phyloP scores from a whole-genome alignment of 164 flowering plant genomes.

The Sedum album region DNA sequence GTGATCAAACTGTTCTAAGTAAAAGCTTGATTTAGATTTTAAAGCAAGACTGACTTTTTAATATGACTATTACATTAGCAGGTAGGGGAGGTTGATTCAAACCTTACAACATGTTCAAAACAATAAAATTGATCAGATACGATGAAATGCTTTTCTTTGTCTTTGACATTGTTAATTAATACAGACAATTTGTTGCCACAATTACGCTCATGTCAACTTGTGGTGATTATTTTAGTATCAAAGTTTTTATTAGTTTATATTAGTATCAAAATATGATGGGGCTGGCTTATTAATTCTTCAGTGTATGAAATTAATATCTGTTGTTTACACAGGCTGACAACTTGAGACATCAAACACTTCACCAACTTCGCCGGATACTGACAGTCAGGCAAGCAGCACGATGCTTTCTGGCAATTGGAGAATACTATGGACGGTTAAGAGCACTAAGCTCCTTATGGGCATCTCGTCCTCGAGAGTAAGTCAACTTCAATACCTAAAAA shows the following conservation, averaged over 20 bases:
- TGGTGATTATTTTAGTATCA: neutral
- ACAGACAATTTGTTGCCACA: neutral
- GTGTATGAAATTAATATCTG: neutral
- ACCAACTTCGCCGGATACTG: conserved; percentile 64
- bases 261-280: neutral
- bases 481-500: neutral
- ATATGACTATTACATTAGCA: neutral
- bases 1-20: too few species aligned
- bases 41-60: too few species aligned
- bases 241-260: too few species aligned
- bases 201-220: neutral
- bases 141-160: neutral
- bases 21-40: neutral
- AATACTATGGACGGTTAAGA: conserved; percentile 73
- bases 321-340: conserved; percentile 64
- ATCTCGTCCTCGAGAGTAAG: conserved; percentile 91
- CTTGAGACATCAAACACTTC: conserved; percentile 90
- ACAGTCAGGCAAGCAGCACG: conserved; percentile 87
- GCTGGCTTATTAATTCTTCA: neutral
- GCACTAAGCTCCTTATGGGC: conserved; percentile 94
- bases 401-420: conserved; percentile 82
- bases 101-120: neutral
- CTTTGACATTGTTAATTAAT: conserved; percentile 1
- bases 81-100: neutral
- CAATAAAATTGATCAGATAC: neutral